phyloP scores from a whole-genome alignment of 1,139 yeast genomes.

The Suhomyces ambrosiae region DNA sequence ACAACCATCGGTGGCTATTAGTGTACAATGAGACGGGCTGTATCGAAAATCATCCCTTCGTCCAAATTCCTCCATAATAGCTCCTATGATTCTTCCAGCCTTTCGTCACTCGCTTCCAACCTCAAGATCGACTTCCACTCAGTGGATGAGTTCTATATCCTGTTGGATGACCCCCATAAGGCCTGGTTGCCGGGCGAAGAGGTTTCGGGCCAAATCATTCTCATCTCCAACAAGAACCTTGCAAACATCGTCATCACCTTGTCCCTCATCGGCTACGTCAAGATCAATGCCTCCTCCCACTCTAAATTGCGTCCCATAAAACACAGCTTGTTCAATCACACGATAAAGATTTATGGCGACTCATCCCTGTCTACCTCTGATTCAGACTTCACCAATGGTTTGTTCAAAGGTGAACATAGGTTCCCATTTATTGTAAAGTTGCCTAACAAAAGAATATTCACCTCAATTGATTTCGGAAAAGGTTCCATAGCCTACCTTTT shows the following conservation, averaged over 20 bases:
- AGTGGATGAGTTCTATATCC: slow-evolving; percentile 66
- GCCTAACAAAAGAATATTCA: slow-evolving; percentile 69
- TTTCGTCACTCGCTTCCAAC: slow-evolving; percentile 14
- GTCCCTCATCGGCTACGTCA: slow-evolving; percentile 57
- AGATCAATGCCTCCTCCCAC: slow-evolving; percentile 54
- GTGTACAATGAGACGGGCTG: slow-evolving; percentile 49
- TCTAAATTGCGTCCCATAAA: slow-evolving; percentile 54
- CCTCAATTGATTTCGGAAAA: slow-evolving; percentile 80
- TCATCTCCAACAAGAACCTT: slow-evolving; percentile 57
- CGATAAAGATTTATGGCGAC: slow-evolving; percentile 69
- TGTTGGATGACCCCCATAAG: slow-evolving; percentile 72
- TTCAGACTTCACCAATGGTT: slow-evolving; percentile 41
- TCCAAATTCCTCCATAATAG: slow-evolving; percentile 12
- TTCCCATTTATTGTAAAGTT: slow-evolving; percentile 82
- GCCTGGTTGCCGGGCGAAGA: slow-evolving; percentile 69
- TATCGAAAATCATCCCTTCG: slow-evolving; percentile 43
- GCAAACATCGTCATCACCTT: slow-evolving; percentile 56
- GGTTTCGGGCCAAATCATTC: slow-evolving; percentile 62
- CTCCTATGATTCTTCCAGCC: slow-evolving; percentile 2
- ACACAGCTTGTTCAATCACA: slow-evolving; percentile 61
- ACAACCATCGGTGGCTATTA: no score
- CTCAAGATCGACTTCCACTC: slow-evolving; percentile 47
- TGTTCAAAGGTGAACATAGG: slow-evolving; percentile 79
- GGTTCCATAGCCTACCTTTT: slow-evolving; percentile 76
- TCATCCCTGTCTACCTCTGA: slow-evolving; percentile 5